A percentile compares a stretch with the other conserved stretches of the same genome.
phyloP scores from a whole-genome alignment of 1,284 basidiomycete species.

The Phellinidium pouzarii region DNA sequence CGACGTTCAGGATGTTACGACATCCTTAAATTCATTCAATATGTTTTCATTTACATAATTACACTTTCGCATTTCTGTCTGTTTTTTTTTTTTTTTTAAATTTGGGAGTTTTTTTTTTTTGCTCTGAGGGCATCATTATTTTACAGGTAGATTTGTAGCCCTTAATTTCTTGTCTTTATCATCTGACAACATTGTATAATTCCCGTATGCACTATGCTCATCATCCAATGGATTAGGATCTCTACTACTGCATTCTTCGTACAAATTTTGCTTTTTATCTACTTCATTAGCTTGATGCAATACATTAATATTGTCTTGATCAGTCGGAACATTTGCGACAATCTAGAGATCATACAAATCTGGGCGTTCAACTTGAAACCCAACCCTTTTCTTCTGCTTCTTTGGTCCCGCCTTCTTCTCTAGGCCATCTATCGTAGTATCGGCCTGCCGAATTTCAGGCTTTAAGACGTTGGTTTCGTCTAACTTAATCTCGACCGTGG shows the following conservation, averaged over 20 bases:
- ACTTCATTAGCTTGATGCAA: not conserved
- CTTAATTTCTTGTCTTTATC: not conserved
- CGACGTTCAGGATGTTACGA: constrained; percentile 11
- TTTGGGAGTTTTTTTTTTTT: not conserved
- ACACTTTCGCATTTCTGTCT: constrained; percentile 1
- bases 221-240: not conserved
- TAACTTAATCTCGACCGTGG: constrained; percentile 3
- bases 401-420: constrained; percentile 26
- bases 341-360: constrained; percentile 54
- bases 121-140: not conserved
- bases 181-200: not conserved
- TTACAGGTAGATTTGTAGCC: not conserved
- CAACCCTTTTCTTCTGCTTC: constrained; percentile 61
- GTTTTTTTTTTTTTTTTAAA: not conserved
- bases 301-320: no score
- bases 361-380: constrained; percentile 59
- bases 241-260: not conserved
- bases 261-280: not conserved
- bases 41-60: constrained; percentile 13
- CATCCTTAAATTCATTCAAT: constrained; percentile 10
- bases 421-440: not conserved
- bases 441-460: not conserved
- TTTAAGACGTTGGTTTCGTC: not conserved
- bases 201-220: not conserved
- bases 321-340: not conserved